Evolutionary conservation across 306 rosid genomes (phyloP).

Genomic region (Lathyrus tuberosus): DNA sequence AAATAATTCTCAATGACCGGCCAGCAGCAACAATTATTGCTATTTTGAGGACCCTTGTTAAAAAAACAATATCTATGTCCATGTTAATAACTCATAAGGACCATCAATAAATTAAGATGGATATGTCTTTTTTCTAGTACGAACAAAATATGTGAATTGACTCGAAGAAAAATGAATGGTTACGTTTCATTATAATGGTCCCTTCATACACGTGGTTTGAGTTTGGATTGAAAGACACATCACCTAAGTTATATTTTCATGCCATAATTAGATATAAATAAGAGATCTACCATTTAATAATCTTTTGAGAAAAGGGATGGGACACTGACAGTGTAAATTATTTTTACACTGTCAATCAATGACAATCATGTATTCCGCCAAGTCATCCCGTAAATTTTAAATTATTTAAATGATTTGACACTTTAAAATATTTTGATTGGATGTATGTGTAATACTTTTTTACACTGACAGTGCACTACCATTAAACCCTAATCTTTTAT

Average conservation of each 20-base stretch:
- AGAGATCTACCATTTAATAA: no score
- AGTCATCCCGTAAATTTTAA: no score
- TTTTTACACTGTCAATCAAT: no score
- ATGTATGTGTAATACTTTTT: no score
- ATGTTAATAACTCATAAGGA: conserved; percentile 28
- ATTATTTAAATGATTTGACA: no score
- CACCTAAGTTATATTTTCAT: conserved; percentile 16
- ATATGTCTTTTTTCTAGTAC: conserved; percentile 38
- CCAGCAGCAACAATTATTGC: conserved; percentile 47
- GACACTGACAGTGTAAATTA: no score
- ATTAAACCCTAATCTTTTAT: no score
- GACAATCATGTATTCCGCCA: no score
- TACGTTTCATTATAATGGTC: conserved; percentile 21
- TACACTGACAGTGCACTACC: no score
- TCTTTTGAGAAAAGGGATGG: no score
- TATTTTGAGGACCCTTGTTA: conserved; percentile 19
- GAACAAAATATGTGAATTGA: conserved; percentile 40
- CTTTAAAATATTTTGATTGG: no score
- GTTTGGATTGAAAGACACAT: conserved; percentile 28
- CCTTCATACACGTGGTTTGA: conserved; percentile 50
- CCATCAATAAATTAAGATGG: conserved; percentile 40
- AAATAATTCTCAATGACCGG: conserved; percentile 28
- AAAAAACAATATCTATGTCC: conserved; percentile 3
- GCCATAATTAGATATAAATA: not conserved
- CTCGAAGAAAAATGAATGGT: conserved; percentile 8